These are phyloP conservation scores for Brasilioporus rufonigricans DNA, from an alignment of 768 basidiomycete species.

Conservation along the genomic window DNA sequence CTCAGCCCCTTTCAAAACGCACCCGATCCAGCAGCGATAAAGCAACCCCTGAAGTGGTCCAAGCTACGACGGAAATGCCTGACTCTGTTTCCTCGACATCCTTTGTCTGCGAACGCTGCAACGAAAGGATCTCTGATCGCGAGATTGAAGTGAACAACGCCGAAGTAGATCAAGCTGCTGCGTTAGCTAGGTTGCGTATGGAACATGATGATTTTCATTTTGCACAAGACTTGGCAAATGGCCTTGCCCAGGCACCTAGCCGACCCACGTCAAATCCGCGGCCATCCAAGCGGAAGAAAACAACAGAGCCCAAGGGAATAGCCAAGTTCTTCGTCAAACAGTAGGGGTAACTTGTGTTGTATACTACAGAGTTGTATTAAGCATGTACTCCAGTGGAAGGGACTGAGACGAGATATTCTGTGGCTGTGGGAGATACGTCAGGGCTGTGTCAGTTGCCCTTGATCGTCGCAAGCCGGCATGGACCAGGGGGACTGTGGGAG, in stretches of 20 bases:
- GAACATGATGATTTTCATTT: slow-evolving; percentile 93
- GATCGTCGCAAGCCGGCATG: slow-evolving; percentile 16
- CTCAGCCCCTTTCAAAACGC: slow-evolving; percentile 36
- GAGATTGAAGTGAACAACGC: slow-evolving; percentile 14
- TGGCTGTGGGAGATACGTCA: background rate
- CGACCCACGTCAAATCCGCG: slow-evolving; percentile 13
- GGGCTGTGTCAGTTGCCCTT: slow-evolving; percentile 10
- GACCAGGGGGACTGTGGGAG: no score
- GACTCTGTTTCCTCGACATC: slow-evolving; percentile 25
- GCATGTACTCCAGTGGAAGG: no score
- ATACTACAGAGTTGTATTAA: background rate
- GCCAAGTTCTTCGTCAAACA: slow-evolving; percentile 45
- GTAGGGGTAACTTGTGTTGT: slow-evolving; percentile 10
- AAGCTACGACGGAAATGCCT: background rate
- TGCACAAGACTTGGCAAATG: slow-evolving; percentile 69
- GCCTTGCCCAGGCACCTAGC: slow-evolving; percentile 21
- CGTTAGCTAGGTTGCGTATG: slow-evolving; percentile 43
- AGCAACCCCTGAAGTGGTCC: background rate
- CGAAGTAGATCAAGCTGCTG: slow-evolving; percentile 30
- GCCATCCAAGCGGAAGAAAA: slow-evolving; percentile 33
- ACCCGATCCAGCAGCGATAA: slow-evolving; percentile 32
- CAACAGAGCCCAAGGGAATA: slow-evolving; percentile 37
- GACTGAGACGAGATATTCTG: background rate
- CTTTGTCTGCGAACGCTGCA: slow-evolving; percentile 61
- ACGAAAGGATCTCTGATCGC: slow-evolving; percentile 41